These are phyloP conservation scores for Hericium alpestre DNA, from an alignment of 768 basidiomycete genomes.

Conservation along the genomic window DNA sequence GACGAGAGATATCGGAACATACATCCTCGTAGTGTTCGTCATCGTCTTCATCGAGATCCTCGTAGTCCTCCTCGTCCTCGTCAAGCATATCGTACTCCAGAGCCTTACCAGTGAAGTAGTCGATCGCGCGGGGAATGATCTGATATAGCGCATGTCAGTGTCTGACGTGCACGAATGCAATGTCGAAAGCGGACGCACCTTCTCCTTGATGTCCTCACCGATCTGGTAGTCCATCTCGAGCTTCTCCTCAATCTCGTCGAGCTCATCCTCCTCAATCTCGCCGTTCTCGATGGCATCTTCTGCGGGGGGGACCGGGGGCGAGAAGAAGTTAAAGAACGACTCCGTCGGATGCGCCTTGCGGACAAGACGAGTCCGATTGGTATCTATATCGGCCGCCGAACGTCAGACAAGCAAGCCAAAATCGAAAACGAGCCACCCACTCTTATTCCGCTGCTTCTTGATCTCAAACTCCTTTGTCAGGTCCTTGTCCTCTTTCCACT, in stretches of 20 bases:
- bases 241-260: conserved; percentile 86
- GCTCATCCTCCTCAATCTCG: conserved; percentile 73
- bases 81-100: conserved; percentile 61
- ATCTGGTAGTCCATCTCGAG: conserved; percentile 97
- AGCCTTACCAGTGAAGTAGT: conserved; percentile 97
- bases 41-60: conserved; percentile 47
- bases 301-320: conserved; percentile 62
- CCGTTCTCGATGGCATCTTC: conserved; percentile 57
- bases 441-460: conserved; percentile 99
- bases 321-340: conserved; percentile 99
- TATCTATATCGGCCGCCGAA: conserved; percentile 34
- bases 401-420: background rate
- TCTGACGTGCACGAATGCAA: too few relatives aligned
- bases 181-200: conserved; percentile 36
- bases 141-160: conserved; percentile 19
- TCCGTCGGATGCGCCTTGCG: conserved; percentile 84
- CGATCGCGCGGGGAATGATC: conserved; percentile 91
- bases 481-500: conserved; percentile 98
- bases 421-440: conserved; percentile 28
- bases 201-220: conserved; percentile 96
- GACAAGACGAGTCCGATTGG: conserved; percentile 72
- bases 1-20: conserved; percentile 14
- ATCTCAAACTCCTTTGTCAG: conserved; percentile 96
- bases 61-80: conserved; percentile 28
- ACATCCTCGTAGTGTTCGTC: conserved; percentile 57